These are phyloP conservation scores for Penicillium atrosanguineum DNA, from an alignment of 495 filamentous ascomycete species.

Conservation along the genomic window DNA sequence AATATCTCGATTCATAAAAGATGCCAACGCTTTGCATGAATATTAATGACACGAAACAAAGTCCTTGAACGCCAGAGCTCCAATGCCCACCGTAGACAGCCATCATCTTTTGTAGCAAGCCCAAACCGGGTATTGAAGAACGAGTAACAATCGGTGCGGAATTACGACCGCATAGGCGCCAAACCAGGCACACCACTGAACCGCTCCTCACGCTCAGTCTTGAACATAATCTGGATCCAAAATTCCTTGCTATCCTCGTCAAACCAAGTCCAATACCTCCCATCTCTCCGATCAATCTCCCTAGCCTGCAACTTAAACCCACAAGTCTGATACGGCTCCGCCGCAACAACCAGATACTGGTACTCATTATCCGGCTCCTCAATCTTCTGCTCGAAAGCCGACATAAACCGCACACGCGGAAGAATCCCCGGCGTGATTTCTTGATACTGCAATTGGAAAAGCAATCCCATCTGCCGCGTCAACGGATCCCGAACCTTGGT, in stretches of 20 bases:
- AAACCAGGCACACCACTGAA: constrained; percentile 92
- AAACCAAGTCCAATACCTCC: constrained; percentile 89
- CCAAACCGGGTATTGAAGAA: neutral
- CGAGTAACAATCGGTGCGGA: neutral
- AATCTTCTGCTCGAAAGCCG: constrained; percentile 91
- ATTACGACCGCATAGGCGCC: constrained; percentile 52
- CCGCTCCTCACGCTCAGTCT: constrained; percentile 96
- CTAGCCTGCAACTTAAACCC: constrained; percentile 93
- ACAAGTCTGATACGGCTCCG: constrained; percentile 97
- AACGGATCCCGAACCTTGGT: constrained; percentile 90
- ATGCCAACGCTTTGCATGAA: neutral
- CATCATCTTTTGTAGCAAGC: constrained; percentile 7
- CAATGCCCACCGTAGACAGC: constrained; percentile 12
- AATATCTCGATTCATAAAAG: neutral
- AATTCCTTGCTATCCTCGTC: constrained; percentile 97
- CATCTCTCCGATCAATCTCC: constrained; percentile 88
- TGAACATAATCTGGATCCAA: constrained; percentile 98
- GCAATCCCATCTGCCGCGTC: constrained; percentile 81
- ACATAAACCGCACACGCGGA: constrained; percentile 94
- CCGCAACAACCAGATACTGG: constrained; percentile 93
- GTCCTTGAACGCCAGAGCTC: constrained; percentile 21
- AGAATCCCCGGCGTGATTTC: constrained; percentile 75
- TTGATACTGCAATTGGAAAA: constrained; percentile 95
- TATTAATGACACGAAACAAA: constrained; percentile 11
- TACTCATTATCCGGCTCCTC: constrained; percentile 91